Evolutionary conservation across 148 eudicot genomes (phyloP).

Genomic region (Talinum fruticosum): DNA sequence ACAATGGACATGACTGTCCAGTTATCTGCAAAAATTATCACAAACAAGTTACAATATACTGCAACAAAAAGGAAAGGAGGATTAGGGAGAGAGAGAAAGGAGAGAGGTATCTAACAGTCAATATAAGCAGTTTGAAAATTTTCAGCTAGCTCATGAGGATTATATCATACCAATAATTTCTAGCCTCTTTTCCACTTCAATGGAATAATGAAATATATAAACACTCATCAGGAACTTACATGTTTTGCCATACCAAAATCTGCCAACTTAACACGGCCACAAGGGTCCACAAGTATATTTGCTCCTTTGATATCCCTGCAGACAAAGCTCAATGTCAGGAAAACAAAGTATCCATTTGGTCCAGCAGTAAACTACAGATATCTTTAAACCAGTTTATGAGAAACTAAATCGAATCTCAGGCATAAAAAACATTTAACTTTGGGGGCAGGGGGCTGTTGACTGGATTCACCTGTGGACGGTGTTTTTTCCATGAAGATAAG

Average conservation of each 20-base stretch:
- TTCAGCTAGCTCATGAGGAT: background rate
- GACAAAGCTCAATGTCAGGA: conserved; percentile 15
- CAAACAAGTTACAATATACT: background rate
- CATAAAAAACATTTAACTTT: background rate
- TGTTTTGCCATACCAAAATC: conserved; percentile 99
- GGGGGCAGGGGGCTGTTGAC: conserved; percentile 1
- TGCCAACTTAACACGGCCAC: conserved; percentile 90
- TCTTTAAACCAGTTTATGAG: background rate
- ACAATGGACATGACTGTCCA: conserved; percentile 86
- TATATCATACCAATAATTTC: conserved; percentile 10
- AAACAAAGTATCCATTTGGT: background rate
- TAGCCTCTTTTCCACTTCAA: conserved; percentile 3
- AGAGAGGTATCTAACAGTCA: background rate
- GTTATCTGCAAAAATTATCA: conserved; percentile 55
- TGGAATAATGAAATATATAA: background rate
- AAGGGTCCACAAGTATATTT: conserved; percentile 92
- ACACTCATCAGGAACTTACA: conserved; percentile 52
- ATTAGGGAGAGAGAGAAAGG: background rate
- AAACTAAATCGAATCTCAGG: background rate
- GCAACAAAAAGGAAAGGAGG: no score
- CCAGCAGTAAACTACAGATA: background rate
- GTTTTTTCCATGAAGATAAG: conserved; percentile 78
- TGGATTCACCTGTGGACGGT: conserved; percentile 77
- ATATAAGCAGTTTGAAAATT: background rate
- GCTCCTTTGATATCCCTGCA: conserved; percentile 98